These are phyloP conservation scores for Hypericum perforatum DNA, from an alignment of 345 rosid species.

Conservation along the genomic window DNA sequence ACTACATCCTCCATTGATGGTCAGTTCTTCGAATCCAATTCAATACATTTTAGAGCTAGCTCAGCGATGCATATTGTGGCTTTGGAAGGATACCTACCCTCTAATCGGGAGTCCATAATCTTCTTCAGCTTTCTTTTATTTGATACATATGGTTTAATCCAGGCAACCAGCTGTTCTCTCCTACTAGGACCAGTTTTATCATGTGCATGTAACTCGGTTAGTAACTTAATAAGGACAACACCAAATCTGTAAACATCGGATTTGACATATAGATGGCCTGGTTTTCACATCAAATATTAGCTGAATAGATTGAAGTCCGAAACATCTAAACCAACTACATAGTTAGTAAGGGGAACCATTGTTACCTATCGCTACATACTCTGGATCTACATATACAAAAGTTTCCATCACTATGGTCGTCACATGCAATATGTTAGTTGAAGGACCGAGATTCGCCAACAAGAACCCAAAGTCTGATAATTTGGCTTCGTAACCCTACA, in stretches of 20 bases:
- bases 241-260: constrained; percentile 14
- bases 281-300: background rate
- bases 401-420: background rate
- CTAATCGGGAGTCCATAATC: constrained; percentile 4
- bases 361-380: background rate
- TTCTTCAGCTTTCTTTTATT: constrained; percentile 1
- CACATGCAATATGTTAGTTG: background rate
- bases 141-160: constrained; percentile 1
- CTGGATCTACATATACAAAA: constrained; percentile 1
- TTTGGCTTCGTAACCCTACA: constrained; percentile 6
- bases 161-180: background rate
- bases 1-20: constrained; percentile 13
- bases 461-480: constrained; percentile 12
- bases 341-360: background rate
- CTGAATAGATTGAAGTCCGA: too few species aligned
- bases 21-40: background rate
- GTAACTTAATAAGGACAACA: constrained; percentile 11
- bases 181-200: background rate
- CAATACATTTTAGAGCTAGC: constrained; percentile 9
- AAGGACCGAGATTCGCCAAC: constrained; percentile 4
- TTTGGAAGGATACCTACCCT: constrained; percentile 7
- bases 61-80: constrained; percentile 1
- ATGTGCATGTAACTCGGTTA: constrained; percentile 4
- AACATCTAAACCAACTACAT: too few species aligned
- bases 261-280: constrained; percentile 10